Conservation (phyloP, 257 asterid species). For the Nemophila menziesii region DNA sequence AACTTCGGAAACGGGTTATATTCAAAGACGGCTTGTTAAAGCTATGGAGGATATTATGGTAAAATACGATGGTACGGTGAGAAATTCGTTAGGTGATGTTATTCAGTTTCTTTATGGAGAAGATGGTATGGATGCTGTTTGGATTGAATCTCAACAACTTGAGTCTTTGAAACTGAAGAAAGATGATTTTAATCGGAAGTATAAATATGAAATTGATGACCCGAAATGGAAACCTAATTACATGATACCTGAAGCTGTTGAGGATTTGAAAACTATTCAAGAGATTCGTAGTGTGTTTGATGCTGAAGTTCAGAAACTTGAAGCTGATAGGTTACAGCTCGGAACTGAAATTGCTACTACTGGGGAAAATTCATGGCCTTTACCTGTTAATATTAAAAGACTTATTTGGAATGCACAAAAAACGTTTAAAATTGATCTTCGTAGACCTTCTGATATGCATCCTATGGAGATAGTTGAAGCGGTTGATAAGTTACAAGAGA, state of each 20-base stretch:
- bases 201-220: constrained; percentile 75
- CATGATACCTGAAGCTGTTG: constrained; percentile 81
- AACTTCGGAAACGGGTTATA: constrained; percentile 98
- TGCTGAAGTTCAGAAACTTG: constrained; percentile 93
- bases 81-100: constrained; percentile 95
- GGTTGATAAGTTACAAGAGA: constrained; percentile 90
- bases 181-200: constrained; percentile 51
- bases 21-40: constrained; percentile 92
- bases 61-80: constrained; percentile 95
- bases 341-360: constrained; percentile 91
- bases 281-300: constrained; percentile 96
- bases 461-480: constrained; percentile 99
- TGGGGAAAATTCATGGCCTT: constrained; percentile 88
- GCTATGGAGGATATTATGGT: constrained; percentile 99
- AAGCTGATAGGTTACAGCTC: constrained; percentile 78
- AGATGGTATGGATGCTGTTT: constrained; percentile 99
- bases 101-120: constrained; percentile 98
- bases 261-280: constrained; percentile 75
- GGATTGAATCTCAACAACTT: constrained; percentile 92
- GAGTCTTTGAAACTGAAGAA: constrained; percentile 86
- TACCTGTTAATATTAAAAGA: constrained; percentile 91
- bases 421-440: constrained; percentile 85
- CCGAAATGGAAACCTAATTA: constrained; percentile 79
- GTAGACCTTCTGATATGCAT: constrained; percentile 94
- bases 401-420: constrained; percentile 85